Conservation (phyloP, 2,329 filamentous ascomycete genomes). For the Monilinia fructigena region DNA sequence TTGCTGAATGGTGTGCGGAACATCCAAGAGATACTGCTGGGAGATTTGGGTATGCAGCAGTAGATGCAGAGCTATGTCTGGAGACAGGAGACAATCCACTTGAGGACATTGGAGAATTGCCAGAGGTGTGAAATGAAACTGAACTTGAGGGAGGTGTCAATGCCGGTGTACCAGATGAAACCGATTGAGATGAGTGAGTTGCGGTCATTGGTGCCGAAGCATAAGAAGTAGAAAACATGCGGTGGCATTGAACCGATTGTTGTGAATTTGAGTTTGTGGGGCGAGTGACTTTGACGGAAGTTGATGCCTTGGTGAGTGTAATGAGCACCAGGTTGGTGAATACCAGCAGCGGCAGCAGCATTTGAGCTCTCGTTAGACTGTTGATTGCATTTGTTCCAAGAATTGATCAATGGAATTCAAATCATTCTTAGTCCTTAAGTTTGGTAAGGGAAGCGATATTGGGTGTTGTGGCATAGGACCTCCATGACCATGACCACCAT, state of each 20-base stretch:
- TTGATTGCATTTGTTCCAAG: conserved; percentile 92
- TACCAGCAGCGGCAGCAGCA: conserved; percentile 73
- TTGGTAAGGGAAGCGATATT: conserved; percentile 86
- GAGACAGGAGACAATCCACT: conserved; percentile 64
- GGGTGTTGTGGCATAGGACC: conserved; percentile 66
- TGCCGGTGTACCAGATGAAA: conserved; percentile 63
- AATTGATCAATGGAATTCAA: conserved; percentile 91
- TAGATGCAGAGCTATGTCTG: conserved; percentile 56
- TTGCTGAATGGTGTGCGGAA: conserved; percentile 59
- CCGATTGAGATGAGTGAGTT: conserved; percentile 55
- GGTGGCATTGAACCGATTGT: conserved; percentile 33
- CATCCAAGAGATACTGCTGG: conserved; percentile 70
- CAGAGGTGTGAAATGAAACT: conserved; percentile 74
- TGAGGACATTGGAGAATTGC: conserved; percentile 71
- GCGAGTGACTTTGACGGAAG: conserved; percentile 58
- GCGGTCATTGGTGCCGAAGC: conserved; percentile 60
- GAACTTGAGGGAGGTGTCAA: conserved; percentile 74
- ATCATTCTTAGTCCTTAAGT: conserved; percentile 89
- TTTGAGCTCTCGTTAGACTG: conserved; percentile 93
- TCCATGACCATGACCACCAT: conserved; percentile 42
- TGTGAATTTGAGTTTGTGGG: conserved; percentile 43
- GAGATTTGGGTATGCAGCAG: conserved; percentile 72
- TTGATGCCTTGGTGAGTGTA: conserved; percentile 56
- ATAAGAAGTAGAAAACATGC: conserved; percentile 44
- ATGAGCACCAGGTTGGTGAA: conserved; percentile 71